Evolutionary conservation across 805 yeast species (phyloP).

Genomic region (Wickerhamomyces alni): DNA sequence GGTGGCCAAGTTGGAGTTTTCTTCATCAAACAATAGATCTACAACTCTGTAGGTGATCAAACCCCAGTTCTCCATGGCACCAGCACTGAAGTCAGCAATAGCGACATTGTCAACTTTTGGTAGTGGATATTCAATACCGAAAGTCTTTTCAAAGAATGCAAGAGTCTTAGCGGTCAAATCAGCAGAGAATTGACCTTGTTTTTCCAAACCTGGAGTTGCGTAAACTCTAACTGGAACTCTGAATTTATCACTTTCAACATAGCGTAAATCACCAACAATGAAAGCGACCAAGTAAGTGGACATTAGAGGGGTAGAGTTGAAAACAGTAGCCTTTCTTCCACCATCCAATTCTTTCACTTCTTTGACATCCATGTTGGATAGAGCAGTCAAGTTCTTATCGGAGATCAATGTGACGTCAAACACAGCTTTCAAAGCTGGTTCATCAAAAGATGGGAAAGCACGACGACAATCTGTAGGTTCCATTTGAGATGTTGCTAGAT

Average conservation of each 20-base stretch:
- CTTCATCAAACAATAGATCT: constrained; percentile 67
- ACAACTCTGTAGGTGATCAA: constrained; percentile 74
- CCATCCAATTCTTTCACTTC: constrained; percentile 37
- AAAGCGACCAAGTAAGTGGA: constrained; percentile 83
- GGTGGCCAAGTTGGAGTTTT: constrained; percentile 55
- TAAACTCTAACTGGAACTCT: constrained; percentile 75
- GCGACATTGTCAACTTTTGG: constrained; percentile 83
- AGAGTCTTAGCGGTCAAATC: constrained; percentile 71
- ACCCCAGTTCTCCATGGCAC: constrained; percentile 90
- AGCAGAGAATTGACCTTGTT: constrained; percentile 67
- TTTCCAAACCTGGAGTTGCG: constrained; percentile 71
- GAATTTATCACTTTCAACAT: constrained; percentile 60
- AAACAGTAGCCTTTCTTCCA: constrained; percentile 46
- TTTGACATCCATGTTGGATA: constrained; percentile 66
- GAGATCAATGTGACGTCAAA: constrained; percentile 61
- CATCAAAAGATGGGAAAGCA: constrained; percentile 85
- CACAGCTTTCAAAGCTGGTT: constrained; percentile 73
- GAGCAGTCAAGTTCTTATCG: constrained; percentile 46
- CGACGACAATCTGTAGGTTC: constrained; percentile 84
- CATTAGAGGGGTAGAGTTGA: constrained; percentile 77
- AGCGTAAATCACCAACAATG: constrained; percentile 73
- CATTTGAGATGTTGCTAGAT: constrained; percentile 80
- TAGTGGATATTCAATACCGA: constrained; percentile 70
- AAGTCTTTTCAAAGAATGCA: constrained; percentile 64
- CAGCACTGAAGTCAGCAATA: constrained; percentile 77